phyloP scores from a whole-genome alignment of 257 asterid genomes.

The Nicotiana tabacum region DNA sequence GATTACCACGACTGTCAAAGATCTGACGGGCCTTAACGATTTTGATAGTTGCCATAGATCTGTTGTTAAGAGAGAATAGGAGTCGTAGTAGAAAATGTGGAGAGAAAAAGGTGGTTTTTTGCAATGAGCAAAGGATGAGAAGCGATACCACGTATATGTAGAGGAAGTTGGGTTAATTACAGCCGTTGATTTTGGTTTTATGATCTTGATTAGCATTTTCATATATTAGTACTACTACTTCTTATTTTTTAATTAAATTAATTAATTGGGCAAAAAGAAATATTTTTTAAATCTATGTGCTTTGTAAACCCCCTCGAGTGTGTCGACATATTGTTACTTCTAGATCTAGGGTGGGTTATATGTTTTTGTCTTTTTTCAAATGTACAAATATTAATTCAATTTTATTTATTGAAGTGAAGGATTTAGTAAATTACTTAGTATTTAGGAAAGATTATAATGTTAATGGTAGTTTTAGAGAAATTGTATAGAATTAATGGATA shows the following conservation, averaged over 20 bases:
- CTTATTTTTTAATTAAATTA: constrained; percentile 5
- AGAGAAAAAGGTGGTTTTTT: not conserved
- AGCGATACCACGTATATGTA: constrained; percentile 27
- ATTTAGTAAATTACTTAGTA: not conserved
- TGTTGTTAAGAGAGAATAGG: not conserved
- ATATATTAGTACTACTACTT: not conserved
- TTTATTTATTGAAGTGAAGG: not conserved
- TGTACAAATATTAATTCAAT: not conserved
- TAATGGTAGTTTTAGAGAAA: not conserved
- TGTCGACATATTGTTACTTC: constrained; percentile 2
- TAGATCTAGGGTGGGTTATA: not conserved
- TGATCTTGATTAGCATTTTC: not conserved
- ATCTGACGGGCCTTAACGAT: constrained; percentile 72
- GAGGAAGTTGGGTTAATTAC: constrained; percentile 22
- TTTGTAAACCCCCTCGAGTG: not conserved
- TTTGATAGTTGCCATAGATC: constrained; percentile 58
- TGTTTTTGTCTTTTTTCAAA: not conserved
- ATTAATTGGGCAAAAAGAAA: constrained; percentile 17
- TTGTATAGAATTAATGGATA: not conserved
- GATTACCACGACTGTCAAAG: constrained; percentile 89
- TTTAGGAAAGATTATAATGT: not conserved
- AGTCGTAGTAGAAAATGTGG: not conserved
- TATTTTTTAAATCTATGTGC: not conserved
- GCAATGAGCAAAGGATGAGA: not conserved
- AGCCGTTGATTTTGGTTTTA: constrained; percentile 38